phyloP scores from a whole-genome alignment of 2,329 filamentous ascomycete genomes.

The Trichoderma sp. region DNA sequence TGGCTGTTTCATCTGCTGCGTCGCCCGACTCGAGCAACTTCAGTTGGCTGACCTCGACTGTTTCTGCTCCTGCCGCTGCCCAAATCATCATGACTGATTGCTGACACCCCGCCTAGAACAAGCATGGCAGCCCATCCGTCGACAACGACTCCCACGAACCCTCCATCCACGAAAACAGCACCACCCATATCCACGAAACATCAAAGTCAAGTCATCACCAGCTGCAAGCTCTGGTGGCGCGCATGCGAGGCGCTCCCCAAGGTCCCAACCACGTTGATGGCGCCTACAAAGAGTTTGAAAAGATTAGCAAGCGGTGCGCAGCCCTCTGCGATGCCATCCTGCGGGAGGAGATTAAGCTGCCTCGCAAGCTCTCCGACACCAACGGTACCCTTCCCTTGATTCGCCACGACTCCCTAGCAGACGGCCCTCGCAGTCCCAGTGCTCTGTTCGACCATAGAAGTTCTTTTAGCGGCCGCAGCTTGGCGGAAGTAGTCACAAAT shows the following conservation, averaged over 20 bases:
- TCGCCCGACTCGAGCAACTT: neutral
- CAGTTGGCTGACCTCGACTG: neutral
- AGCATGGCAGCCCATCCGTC: slow-evolving; percentile 26
- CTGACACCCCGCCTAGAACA: slow-evolving; percentile 12
- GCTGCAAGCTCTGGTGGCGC: slow-evolving; percentile 42
- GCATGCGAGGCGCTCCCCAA: slow-evolving; percentile 42
- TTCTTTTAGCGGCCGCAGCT: slow-evolving; percentile 45
- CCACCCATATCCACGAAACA: slow-evolving; percentile 36
- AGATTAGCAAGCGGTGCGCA: slow-evolving; percentile 47
- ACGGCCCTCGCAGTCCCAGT: slow-evolving; percentile 40
- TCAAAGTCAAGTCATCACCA: slow-evolving; percentile 43
- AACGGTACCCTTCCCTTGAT: slow-evolving; percentile 33
- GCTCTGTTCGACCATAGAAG: slow-evolving; percentile 43
- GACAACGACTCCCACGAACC: slow-evolving; percentile 39
- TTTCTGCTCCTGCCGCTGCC: neutral
- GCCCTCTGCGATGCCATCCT: slow-evolving; percentile 48
- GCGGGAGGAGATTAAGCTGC: slow-evolving; percentile 45
- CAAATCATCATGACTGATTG: neutral
- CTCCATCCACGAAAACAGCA: slow-evolving; percentile 36
- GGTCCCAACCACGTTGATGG: slow-evolving; percentile 47
- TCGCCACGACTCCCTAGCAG: slow-evolving; percentile 39
- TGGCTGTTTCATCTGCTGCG: neutral
- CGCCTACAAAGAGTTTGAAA: slow-evolving; percentile 51
- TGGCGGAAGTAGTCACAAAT: slow-evolving; percentile 40
- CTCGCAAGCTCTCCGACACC: slow-evolving; percentile 31